These are phyloP conservation scores for Mimosa bimucronata DNA, from an alignment of 306 rosid genomes.

Conservation along the genomic window DNA sequence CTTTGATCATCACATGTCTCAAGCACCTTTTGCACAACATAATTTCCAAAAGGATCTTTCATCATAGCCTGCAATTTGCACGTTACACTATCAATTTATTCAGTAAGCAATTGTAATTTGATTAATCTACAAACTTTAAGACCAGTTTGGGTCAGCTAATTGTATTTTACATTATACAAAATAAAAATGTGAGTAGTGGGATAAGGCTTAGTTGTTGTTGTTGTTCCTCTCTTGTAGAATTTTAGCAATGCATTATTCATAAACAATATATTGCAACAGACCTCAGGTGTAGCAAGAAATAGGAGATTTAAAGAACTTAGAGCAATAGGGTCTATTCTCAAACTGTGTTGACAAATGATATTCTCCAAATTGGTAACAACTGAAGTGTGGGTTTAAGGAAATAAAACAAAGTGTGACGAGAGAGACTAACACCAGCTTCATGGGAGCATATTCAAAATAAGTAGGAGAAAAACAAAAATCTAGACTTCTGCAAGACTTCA, in stretches of 20 bases:
- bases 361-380: background rate
- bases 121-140: slow-evolving; percentile 16
- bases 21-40: slow-evolving; percentile 93
- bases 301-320: background rate
- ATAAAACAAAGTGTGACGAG: background rate
- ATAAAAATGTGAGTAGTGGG: too few species aligned
- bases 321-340: background rate
- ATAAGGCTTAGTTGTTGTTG: too few species aligned
- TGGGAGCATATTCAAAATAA: background rate
- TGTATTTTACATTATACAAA: too few species aligned
- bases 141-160: too few species aligned
- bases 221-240: background rate
- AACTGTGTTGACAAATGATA: background rate
- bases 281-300: background rate
- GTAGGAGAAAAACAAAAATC: slow-evolving; percentile 12
- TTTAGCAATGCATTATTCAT: background rate
- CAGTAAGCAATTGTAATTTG: slow-evolving; percentile 14
- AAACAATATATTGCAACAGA: background rate
- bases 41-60: slow-evolving; percentile 98
- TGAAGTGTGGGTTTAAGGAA: background rate
- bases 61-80: slow-evolving; percentile 81
- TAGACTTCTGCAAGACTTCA: background rate
- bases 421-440: background rate
- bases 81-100: slow-evolving; percentile 23
- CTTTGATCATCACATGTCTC: slow-evolving; percentile 91